Evolutionary conservation across 164 flowering plant species (phyloP), one percentile per base, ranked within the genome.

Genomic region (Echeveria elegans): DNA sequence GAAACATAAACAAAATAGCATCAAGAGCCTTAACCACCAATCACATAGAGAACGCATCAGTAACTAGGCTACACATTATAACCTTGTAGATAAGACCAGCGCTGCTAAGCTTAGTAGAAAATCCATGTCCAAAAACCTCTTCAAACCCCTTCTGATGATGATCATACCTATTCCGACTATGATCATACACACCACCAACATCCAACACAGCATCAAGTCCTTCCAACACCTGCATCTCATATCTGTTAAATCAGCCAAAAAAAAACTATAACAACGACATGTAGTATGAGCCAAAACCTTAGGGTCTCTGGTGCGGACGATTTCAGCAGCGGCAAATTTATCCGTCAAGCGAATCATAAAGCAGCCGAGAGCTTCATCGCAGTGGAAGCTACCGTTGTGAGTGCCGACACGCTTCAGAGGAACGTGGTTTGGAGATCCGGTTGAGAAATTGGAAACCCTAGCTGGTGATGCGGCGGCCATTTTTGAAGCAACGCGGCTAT

Each of bases 311-410:
- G 94, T 79, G 12, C 97, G 90, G 47, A 95, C 83, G 43, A 95
- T 82, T 23, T 88, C 82, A 24, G 97, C 95, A 36, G 66, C 70
- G 72, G 69, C 63, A 84, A 89, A 92, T 71, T 81, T 90, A 34
- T 81, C 43, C 56, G 97, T 88, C 71, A 87, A 92, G 65, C 94
- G 93, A 70, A 94, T 87, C 90, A 94, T 87, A 86, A 94, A 94
- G 82, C 99, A 94, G 69, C 92, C 99, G 4, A 94, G 96, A 28
- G 99, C 97, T 74, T 91, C 99, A 72, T 91, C 97, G 80, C 99
- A 91, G 83, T 94, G 99, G 75, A 94, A 94, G 85, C 89, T 89
- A 1, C 99, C 99, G 53, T 89, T 86, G 86, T 94, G 99, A 34
- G 97, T 91, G 69, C 97, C 99, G 19, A 94, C 83, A 32, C 87